These are phyloP conservation scores for Hypseocharis bilobata DNA, from an alignment of 441 rosid genomes.

Conservation along the genomic window DNA sequence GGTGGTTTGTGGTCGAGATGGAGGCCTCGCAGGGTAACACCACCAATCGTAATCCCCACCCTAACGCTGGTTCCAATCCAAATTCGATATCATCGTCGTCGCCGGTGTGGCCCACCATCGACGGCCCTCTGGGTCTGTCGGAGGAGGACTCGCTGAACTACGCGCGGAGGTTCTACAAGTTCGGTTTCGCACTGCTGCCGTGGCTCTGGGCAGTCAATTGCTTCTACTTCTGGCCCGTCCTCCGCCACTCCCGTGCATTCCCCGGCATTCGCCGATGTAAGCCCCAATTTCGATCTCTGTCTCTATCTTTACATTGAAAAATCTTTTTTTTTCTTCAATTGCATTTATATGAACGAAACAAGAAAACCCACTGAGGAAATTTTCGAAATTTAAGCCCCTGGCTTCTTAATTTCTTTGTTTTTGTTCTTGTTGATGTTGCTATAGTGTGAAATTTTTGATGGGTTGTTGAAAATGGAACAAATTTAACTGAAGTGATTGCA, in stretches of 20 bases:
- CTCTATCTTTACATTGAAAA: neutral
- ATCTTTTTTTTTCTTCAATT: neutral
- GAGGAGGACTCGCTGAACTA: conserved; percentile 72
- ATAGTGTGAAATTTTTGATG: too few species aligned
- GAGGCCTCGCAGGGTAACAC: conserved; percentile 41
- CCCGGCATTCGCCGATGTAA: conserved; percentile 69
- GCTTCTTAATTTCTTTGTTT: too few species aligned
- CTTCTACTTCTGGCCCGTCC: conserved; percentile 99
- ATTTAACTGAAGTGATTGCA: too few species aligned
- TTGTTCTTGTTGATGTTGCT: too few species aligned
- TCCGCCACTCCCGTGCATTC: conserved; percentile 66
- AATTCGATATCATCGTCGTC: conserved; percentile 36
- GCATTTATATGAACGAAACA: too few species aligned
- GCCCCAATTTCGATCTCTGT: conserved; percentile 18
- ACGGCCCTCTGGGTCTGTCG: conserved; percentile 75
- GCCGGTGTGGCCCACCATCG: conserved; percentile 87
- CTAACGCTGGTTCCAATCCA: conserved; percentile 12
- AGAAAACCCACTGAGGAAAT: too few species aligned
- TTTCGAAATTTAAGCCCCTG: too few species aligned
- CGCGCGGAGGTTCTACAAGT: conserved; percentile 74
- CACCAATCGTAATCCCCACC: conserved; percentile 20
- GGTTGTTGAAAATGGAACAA: too few species aligned
- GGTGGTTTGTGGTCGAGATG: too few species aligned
- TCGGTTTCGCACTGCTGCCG: conserved; percentile 77
- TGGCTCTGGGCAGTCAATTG: conserved; percentile 94